Evolutionary conservation across 495 filamentous ascomycete species (phyloP), one percentile per base, ranked within the genome.

Genomic region (Neurospora sp.): DNA sequence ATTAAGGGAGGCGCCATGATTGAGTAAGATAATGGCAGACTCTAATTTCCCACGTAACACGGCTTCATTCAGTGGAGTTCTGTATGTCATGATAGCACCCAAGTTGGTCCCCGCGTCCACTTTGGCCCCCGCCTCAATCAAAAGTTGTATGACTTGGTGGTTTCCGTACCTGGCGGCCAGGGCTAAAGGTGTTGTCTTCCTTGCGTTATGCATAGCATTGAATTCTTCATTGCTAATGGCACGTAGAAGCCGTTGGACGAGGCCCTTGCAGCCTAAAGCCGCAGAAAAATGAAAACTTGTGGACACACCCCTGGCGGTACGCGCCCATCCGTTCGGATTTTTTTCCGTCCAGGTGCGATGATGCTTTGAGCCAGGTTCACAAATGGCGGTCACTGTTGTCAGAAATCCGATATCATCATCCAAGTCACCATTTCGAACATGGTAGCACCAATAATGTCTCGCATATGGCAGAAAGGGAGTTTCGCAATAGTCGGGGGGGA

Each of bases 151-250:
- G 1, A 14, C 2, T 2, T 60, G 0, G 11, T 0, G 5, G 23
- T 31, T 2, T 14, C 23, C 49, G 2, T 1, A 0, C 6, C 23
- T 6, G 11, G 49, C 23, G 49, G 49, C 49, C 10, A 60, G 2
- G 6, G 49, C 11, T 27, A 60, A 31, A 3, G 49, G 49, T 14
- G 49, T 60, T 3, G 5, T 27, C 11, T 7, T 1, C 5, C 2
- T 0, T 7, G 0, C 0, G 23, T 1, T 60, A 0, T 16, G 2
- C 1, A 0, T 12, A 2, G 23, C 3, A 1, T 60, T 60, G 5
- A 60, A 7, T 3, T 60, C 49, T 16, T 16, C 6, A 31, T 2
- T 6, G 2, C 49, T 2, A 3, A 14, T 60, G 0, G 0, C 8
- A 31, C 23, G 49, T 2, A 62, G 11, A 8, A 27, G 1, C 2